Evolutionary conservation across 2,329 filamentous ascomycete genomes (phyloP).

Genomic region (Elsinoe batatas): DNA sequence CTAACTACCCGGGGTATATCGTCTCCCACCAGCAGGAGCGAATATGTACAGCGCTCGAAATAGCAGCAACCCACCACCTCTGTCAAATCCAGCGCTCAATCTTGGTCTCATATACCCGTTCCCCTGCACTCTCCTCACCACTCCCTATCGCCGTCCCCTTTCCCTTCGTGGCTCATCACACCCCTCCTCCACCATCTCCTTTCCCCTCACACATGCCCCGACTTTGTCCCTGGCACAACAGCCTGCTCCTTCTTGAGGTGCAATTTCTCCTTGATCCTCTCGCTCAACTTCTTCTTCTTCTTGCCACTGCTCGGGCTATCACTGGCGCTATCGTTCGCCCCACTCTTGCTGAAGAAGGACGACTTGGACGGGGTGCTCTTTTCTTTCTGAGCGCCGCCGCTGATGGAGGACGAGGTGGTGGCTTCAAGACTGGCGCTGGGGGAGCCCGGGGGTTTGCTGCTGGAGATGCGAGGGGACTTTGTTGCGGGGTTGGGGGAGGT

Average conservation of each 20-base stretch:
- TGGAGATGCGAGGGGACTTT: background rate
- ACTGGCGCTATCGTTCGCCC: constrained; percentile 2
- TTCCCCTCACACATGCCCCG: background rate
- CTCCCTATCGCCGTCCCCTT: too few species aligned
- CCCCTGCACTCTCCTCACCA: background rate
- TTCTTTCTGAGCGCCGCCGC: background rate
- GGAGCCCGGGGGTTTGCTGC: background rate
- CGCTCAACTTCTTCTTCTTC: constrained; percentile 14
- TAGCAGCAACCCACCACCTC: background rate
- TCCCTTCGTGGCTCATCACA: background rate
- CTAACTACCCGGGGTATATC: constrained; percentile 6
- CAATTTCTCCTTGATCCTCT: constrained; percentile 13
- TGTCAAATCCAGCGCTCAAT: background rate
- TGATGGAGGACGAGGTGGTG: constrained; percentile 6
- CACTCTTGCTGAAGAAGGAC: constrained; percentile 1
- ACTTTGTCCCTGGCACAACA: background rate
- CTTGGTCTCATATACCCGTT: background rate
- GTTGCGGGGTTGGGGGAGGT: background rate
- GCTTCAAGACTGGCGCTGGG: constrained; percentile 1
- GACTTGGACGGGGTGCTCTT: constrained; percentile 7
- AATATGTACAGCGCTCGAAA: constrained; percentile 7
- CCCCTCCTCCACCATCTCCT: background rate
- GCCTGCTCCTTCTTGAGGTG: constrained; percentile 9
- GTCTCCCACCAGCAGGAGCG: constrained; percentile 6
- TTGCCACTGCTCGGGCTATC: constrained; percentile 12